These are phyloP conservation scores for Leavenworthia alabamica DNA, from an alignment of 345 rosid genomes.

Conservation along the genomic window DNA sequence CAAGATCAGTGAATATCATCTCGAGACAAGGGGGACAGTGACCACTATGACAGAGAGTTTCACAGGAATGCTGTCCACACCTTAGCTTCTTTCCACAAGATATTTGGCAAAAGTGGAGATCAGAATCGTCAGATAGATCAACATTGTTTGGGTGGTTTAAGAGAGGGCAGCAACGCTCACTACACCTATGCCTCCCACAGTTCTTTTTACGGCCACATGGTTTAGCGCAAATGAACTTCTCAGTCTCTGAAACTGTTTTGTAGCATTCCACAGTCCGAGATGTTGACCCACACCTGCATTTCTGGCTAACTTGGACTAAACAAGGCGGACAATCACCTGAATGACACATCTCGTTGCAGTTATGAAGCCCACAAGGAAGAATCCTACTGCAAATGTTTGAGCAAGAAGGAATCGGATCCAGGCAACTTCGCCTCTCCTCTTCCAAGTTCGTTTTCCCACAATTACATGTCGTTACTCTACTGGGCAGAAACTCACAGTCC, in stretches of 20 bases:
- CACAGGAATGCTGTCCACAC: conserved; percentile 80
- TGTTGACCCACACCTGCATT: conserved; percentile 64
- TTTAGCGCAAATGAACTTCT: conserved; percentile 58
- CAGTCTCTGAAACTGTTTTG: conserved; percentile 42
- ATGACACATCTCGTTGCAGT: conserved; percentile 63
- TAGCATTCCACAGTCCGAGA: conserved; percentile 63
- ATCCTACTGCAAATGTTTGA: conserved; percentile 47
- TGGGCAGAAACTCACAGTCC: conserved; percentile 58
- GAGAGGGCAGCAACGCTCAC: conserved; percentile 78
- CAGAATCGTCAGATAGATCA: conserved; percentile 41
- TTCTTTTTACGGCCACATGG: conserved; percentile 70
- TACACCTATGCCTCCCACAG: conserved; percentile 84
- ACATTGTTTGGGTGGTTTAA: conserved; percentile 35
- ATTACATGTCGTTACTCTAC: conserved; percentile 51
- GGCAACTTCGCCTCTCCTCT: conserved; percentile 59
- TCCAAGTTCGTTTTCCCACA: conserved; percentile 63
- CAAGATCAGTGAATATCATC: conserved; percentile 68
- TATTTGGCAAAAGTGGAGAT: conserved; percentile 76
- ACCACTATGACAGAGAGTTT: conserved; percentile 75
- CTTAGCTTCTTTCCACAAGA: conserved; percentile 74
- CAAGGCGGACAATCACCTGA: conserved; percentile 65
- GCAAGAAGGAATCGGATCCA: conserved; percentile 68
- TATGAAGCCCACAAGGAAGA: conserved; percentile 58
- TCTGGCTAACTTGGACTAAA: conserved; percentile 49
- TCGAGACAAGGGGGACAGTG: conserved; percentile 85